Conservation (phyloP, 768 basidiomycete species). For the Macrocybe gigantea region DNA sequence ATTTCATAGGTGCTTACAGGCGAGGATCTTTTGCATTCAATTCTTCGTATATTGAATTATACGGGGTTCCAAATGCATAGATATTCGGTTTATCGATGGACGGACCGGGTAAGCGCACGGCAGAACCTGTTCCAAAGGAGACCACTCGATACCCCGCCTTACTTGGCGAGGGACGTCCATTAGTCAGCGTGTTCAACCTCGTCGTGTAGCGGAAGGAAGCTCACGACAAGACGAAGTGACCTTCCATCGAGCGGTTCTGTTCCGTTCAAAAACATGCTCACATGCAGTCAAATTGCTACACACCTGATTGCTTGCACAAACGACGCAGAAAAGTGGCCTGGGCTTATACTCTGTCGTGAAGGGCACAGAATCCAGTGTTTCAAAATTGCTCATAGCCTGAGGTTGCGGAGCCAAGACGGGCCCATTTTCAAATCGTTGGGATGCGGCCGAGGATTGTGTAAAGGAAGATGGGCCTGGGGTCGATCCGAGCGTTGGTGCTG, state of each 20-base stretch:
- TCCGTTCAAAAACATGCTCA: slow-evolving; percentile 10
- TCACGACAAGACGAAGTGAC: slow-evolving; percentile 84
- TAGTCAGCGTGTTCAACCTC: slow-evolving; percentile 4
- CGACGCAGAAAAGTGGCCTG: slow-evolving; percentile 90
- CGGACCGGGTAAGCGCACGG: slow-evolving; percentile 92
- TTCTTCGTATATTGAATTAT: slow-evolving; percentile 93
- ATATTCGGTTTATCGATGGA: slow-evolving; percentile 98
- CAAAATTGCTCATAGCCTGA: neutral
- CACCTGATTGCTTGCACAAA: slow-evolving; percentile 99
- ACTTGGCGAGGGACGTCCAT: slow-evolving; percentile 32
- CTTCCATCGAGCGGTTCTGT: slow-evolving; percentile 98
- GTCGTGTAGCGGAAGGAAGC: slow-evolving; percentile 22
- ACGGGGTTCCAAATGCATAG: slow-evolving; percentile 94
- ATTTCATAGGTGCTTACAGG: slow-evolving; percentile 48
- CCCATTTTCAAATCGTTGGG: neutral
- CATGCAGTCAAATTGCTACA: slow-evolving; percentile 17
- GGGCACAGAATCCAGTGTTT: slow-evolving; percentile 4
- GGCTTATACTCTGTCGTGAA: slow-evolving; percentile 40
- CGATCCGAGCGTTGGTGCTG: slow-evolving; percentile 15
- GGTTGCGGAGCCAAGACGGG: slow-evolving; percentile 2
- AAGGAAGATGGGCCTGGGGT: slow-evolving; percentile 2
- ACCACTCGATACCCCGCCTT: slow-evolving; percentile 90
- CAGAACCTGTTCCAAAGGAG: slow-evolving; percentile 94
- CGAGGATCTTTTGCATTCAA: slow-evolving; percentile 75
- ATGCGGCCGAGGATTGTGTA: neutral